A percentile compares a stretch with the other conserved stretches of the same genome.
Evolutionary conservation across 495 filamentous ascomycete species (phyloP).

Genomic region (Amphirosellinia nigrospora): DNA sequence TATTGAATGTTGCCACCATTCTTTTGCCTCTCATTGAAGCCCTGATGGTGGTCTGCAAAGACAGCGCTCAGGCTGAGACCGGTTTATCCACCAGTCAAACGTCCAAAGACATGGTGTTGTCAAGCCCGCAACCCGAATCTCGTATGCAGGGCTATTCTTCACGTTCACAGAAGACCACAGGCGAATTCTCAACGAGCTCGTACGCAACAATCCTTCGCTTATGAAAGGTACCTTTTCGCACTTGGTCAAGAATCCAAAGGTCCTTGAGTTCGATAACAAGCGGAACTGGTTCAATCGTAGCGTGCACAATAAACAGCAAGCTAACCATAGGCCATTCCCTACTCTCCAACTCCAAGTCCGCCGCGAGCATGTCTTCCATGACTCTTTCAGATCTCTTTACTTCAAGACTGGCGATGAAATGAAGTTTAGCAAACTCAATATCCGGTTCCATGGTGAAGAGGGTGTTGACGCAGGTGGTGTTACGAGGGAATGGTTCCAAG

Average conservation of each 20-base stretch:
- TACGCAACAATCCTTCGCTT: constrained; percentile 92
- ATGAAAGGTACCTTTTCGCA: constrained; percentile 98
- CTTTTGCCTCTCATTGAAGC: constrained; percentile 92
- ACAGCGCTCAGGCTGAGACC: constrained; percentile 77
- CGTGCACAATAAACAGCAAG: constrained; percentile 78
- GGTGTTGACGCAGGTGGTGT: constrained; percentile 98
- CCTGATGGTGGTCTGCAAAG: constrained; percentile 99
- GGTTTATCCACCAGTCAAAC: constrained; percentile 55
- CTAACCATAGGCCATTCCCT: constrained; percentile 59
- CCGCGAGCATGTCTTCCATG: constrained; percentile 95
- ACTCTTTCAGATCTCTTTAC: constrained; percentile 95
- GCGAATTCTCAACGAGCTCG: constrained; percentile 97
- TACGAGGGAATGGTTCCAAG: constrained; percentile 99
- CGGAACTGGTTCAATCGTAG: constrained; percentile 97
- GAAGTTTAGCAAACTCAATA: constrained; percentile 97
- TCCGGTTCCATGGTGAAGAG: constrained; percentile 96
- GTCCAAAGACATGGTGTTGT: constrained; percentile 72
- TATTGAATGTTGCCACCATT: constrained; percentile 96
- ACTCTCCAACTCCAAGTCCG: constrained; percentile 88
- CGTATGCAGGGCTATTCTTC: constrained; percentile 92
- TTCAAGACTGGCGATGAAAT: constrained; percentile 95
- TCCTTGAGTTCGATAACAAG: constrained; percentile 99
- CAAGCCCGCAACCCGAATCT: constrained; percentile 79
- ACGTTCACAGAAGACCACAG: constrained; percentile 97
- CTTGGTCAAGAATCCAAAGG: constrained; percentile 97